Conservation (phyloP, 169 alveolate genomes). For the Eimeria brunetti region DNA sequence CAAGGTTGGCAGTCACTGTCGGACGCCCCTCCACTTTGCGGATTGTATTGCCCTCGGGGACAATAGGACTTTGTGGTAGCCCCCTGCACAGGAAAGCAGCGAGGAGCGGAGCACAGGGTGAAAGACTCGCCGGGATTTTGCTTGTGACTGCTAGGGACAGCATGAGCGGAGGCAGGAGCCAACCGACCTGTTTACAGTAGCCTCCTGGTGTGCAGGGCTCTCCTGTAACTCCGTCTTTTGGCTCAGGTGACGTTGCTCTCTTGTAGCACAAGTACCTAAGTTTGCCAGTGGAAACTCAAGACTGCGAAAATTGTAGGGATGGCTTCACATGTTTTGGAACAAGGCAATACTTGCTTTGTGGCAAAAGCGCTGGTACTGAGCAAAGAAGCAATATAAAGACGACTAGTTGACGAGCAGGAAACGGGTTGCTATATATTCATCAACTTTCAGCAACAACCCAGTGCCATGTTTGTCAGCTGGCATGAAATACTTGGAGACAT, state of each 20-base stretch:
- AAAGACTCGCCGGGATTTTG: not conserved
- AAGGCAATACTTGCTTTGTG: not conserved
- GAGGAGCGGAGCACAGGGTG: not conserved
- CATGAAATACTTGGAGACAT: too few species aligned
- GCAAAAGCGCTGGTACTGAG: not conserved
- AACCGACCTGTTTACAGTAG: constrained; percentile 64
- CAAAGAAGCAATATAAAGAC: not conserved
- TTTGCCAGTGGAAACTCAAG: not conserved
- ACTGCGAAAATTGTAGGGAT: not conserved
- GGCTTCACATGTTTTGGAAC: not conserved
- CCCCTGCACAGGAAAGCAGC: not conserved
- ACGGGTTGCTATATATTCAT: not conserved
- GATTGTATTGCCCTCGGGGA: constrained; percentile 54
- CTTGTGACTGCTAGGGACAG: not conserved
- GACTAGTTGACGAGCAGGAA: not conserved
- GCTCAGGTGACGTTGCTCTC: constrained; percentile 38
- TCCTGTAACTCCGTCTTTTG: constrained; percentile 45
- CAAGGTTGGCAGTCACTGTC: constrained; percentile 3
- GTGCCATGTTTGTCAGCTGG: not conserved
- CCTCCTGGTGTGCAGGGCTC: constrained; percentile 63
- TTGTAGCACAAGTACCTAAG: constrained; percentile 57
- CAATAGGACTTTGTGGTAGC: constrained; percentile 73
- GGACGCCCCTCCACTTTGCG: constrained; percentile 19
- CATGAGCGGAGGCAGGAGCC: not conserved
- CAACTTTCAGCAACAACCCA: not conserved